These are phyloP conservation scores for Blepharisma japonicum DNA, from an alignment of 73 alveolate species.

Conservation along the genomic window DNA sequence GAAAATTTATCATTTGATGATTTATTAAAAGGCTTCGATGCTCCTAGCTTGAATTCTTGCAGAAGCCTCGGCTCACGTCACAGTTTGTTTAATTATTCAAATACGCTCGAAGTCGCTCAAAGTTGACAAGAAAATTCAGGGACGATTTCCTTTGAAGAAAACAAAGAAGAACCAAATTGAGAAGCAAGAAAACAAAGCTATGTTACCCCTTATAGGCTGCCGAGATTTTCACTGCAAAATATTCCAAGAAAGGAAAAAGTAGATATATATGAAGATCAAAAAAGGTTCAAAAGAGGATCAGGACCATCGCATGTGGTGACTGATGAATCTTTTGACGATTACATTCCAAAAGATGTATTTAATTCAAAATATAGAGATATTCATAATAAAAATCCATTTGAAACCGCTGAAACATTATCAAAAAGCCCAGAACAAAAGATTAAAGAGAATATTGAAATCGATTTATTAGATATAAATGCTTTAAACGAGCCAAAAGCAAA, in stretches of 20 bases:
- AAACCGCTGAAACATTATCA: background rate
- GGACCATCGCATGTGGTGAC: too few species aligned
- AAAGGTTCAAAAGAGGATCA: too few species aligned
- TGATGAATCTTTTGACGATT: too few species aligned
- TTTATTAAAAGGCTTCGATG: background rate
- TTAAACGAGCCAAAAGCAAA: background rate
- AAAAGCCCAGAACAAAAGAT: background rate
- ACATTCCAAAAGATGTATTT: too few species aligned
- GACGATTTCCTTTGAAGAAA: background rate
- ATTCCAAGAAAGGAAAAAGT: too few species aligned
- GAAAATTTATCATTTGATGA: constrained; percentile 3
- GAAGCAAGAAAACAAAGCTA: background rate
- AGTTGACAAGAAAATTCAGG: too few species aligned
- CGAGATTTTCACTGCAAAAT: too few species aligned
- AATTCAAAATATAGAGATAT: too few species aligned
- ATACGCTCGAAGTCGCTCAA: background rate
- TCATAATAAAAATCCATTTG: background rate
- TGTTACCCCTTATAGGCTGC: background rate
- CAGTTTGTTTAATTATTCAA: background rate
- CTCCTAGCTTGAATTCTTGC: too few species aligned
- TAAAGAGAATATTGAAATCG: background rate
- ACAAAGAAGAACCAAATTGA: background rate
- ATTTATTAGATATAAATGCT: background rate
- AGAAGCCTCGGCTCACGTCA: background rate
- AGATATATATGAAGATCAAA: too few species aligned